Evolutionary conservation across 768 basidiomycete species (phyloP).

Genomic region (Mycena rosella): DNA sequence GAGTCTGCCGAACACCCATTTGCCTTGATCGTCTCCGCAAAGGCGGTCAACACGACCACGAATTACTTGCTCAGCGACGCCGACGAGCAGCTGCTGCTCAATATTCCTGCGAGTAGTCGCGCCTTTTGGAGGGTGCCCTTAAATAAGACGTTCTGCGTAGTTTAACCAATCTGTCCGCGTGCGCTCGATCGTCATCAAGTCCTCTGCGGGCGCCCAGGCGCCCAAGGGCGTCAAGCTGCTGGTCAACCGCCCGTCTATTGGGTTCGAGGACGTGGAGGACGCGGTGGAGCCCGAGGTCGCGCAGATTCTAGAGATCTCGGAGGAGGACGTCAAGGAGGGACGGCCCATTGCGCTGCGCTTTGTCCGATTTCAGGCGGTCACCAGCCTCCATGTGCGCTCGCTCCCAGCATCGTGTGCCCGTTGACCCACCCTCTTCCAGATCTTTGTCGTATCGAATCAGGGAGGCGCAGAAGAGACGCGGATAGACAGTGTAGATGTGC

Average conservation of each 20-base stretch:
- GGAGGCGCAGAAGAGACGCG: slow-evolving; percentile 73
- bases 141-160: too few species aligned
- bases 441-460: slow-evolving; percentile 79
- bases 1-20: slow-evolving; percentile 66
- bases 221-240: slow-evolving; percentile 75
- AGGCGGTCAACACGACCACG: slow-evolving; percentile 56
- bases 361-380: slow-evolving; percentile 80
- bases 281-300: slow-evolving; percentile 62
- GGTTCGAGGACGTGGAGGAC: slow-evolving; percentile 74
- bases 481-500: slow-evolving; percentile 75
- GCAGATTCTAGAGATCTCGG: slow-evolving; percentile 67
- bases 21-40: slow-evolving; percentile 61
- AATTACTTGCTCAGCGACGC: slow-evolving; percentile 74
- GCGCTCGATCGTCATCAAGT: slow-evolving; percentile 67
- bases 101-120: slow-evolving; percentile 66
- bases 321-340: slow-evolving; percentile 62
- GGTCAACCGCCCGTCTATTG: slow-evolving; percentile 69
- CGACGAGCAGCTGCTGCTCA: slow-evolving; percentile 80
- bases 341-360: slow-evolving; percentile 66
- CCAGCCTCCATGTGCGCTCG: slow-evolving; percentile 60
- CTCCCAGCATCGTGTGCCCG: neutral
- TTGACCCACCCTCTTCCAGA: slow-evolving; percentile 50
- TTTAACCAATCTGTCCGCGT: slow-evolving; percentile 79
- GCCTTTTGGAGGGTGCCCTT: too few species aligned
- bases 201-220: slow-evolving; percentile 55